A percentile compares a stretch with the other conserved stretches of the same genome.
phyloP scores from a whole-genome alignment of 257 asterid species.

The Fraxinus cuspidata region DNA sequence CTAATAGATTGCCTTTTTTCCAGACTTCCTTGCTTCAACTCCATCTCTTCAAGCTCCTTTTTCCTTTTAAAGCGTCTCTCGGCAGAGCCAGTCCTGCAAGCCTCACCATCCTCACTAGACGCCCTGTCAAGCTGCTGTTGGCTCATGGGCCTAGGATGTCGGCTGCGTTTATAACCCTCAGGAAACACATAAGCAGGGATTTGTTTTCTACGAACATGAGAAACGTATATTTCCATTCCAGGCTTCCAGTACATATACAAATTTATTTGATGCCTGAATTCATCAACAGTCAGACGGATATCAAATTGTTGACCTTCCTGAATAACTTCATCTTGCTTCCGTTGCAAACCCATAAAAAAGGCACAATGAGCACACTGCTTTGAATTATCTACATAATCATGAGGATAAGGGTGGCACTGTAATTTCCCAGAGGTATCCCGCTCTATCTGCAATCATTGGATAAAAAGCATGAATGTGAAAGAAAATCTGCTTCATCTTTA shows the following conservation, averaged over 20 bases:
- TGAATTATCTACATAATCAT: slow-evolving; percentile 66
- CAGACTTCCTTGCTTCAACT: slow-evolving; percentile 39
- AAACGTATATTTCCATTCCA: slow-evolving; percentile 86
- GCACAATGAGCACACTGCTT: slow-evolving; percentile 75
- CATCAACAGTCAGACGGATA: slow-evolving; percentile 89
- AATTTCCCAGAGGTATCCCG: slow-evolving; percentile 81
- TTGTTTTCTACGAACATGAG: slow-evolving; percentile 89
- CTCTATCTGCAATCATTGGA: slow-evolving; percentile 73
- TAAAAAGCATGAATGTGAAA: slow-evolving; percentile 23
- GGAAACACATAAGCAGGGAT: slow-evolving; percentile 81
- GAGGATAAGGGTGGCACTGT: slow-evolving; percentile 94
- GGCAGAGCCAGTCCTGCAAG: slow-evolving; percentile 44
- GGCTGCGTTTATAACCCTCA: slow-evolving; percentile 72
- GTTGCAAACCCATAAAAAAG: slow-evolving; percentile 87
- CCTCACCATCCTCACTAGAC: slow-evolving; percentile 39
- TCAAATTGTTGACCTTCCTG: slow-evolving; percentile 96
- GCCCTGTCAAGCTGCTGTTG: slow-evolving; percentile 50
- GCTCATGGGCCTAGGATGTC: slow-evolving; percentile 47
- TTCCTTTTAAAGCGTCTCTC: slow-evolving; percentile 56
- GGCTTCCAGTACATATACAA: slow-evolving; percentile 86
- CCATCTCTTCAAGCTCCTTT: slow-evolving; percentile 52
- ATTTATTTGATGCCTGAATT: slow-evolving; percentile 77
- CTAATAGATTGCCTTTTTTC: slow-evolving; percentile 60
- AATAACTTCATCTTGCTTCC: slow-evolving; percentile 77
- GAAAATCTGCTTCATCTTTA: not conserved